These are phyloP conservation scores for Vigna angularis DNA, from an alignment of 306 rosid species.

Conservation along the genomic window DNA sequence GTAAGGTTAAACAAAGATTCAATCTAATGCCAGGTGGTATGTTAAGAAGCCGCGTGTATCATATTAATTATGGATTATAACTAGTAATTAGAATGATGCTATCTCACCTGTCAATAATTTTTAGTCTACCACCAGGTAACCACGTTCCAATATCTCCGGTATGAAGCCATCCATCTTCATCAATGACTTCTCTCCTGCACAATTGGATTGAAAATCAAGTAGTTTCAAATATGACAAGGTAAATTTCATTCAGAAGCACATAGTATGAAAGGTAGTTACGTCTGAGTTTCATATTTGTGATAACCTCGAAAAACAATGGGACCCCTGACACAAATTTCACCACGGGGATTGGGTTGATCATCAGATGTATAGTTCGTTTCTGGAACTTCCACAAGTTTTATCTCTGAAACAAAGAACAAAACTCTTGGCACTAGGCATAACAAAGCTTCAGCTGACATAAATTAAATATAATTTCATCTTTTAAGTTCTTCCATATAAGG, in stretches of 20 bases:
- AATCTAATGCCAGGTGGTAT: background rate
- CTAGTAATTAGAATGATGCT: constrained; percentile 9
- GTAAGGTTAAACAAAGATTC: constrained; percentile 2
- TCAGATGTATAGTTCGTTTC: constrained; percentile 94
- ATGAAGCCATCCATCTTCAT: constrained; percentile 97
- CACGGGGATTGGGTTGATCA: constrained; percentile 93
- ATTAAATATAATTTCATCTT: constrained; percentile 25
- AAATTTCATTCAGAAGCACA: constrained; percentile 36
- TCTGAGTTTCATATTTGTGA: constrained; percentile 90
- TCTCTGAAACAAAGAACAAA: constrained; percentile 66
- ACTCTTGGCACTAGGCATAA: constrained; percentile 40
- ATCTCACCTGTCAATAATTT: constrained; percentile 93
- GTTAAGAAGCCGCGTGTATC: constrained; percentile 16
- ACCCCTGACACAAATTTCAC: constrained; percentile 99
- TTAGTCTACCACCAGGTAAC: constrained; percentile 92
- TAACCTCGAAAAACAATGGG: constrained; percentile 87
- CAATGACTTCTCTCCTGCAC: constrained; percentile 93
- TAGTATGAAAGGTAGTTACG: constrained; percentile 63
- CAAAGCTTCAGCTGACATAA: constrained; percentile 16
- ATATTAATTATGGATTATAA: background rate
- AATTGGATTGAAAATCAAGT: constrained; percentile 42
- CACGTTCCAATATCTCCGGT: constrained; percentile 94
- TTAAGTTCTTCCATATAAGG: constrained; percentile 26
- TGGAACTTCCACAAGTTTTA: constrained; percentile 96
- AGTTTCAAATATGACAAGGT: constrained; percentile 27